These are phyloP conservation scores for Coprinopsis strossmayeri DNA, from an alignment of 768 basidiomycete species.

Conservation along the genomic window DNA sequence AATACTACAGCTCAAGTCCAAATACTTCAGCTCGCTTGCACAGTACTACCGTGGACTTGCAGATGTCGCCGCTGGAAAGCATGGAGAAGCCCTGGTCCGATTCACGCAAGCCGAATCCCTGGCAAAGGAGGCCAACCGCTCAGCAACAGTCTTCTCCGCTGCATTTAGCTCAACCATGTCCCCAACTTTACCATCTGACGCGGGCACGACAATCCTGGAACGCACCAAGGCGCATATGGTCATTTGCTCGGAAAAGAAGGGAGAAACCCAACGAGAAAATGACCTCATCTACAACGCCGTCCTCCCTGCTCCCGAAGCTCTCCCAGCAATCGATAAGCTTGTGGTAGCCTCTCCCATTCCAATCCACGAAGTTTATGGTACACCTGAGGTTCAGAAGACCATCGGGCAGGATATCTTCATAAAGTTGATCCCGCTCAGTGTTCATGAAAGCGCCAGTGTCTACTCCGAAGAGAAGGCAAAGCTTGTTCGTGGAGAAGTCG, in stretches of 20 bases:
- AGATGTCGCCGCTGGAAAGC: conserved; percentile 68
- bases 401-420: conserved; percentile 91
- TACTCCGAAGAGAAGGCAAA: conserved; percentile 99
- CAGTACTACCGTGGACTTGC: conserved; percentile 84
- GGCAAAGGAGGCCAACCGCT: conserved; percentile 77
- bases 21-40: conserved; percentile 78
- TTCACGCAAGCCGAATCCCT: conserved; percentile 68
- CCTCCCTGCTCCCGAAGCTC: conserved; percentile 68
- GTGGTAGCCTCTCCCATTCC: conserved; percentile 77
- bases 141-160: conserved; percentile 61
- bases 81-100: conserved; percentile 83
- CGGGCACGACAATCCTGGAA: conserved; percentile 71
- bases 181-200: conserved; percentile 82
- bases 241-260: conserved; percentile 67
- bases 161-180: conserved; percentile 67
- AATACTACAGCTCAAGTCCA: conserved; percentile 71
- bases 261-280: conserved; percentile 81
- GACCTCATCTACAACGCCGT: conserved; percentile 97
- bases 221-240: conserved; percentile 80
- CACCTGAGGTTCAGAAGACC: conserved; percentile 88
- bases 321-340: conserved; percentile 79
- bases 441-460: conserved; percentile 92
- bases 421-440: conserved; percentile 82
- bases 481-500: conserved; percentile 78
- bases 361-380: conserved; percentile 91